Conservation (phyloP, 2,329 filamentous ascomycete species). For the Fusarium piperis region DNA sequence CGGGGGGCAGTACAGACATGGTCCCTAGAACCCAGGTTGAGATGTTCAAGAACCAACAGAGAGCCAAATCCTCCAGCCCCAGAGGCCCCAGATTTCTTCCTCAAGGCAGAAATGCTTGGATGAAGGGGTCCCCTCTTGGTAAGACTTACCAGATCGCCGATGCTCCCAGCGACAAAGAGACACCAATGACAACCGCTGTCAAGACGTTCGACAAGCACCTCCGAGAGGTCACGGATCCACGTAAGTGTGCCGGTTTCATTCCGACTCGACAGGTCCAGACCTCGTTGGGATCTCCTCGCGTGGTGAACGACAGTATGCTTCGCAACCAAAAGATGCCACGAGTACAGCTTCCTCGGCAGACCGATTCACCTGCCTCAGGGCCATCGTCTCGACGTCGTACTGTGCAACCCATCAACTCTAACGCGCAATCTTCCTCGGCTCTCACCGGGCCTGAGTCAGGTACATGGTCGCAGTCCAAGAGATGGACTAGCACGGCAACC, state of each 20-base stretch:
- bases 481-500: slow-evolving; percentile 50
- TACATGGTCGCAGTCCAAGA: slow-evolving; percentile 52
- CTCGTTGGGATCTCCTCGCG: neutral
- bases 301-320: neutral
- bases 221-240: slow-evolving; percentile 7
- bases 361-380: slow-evolving; percentile 1
- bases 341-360: neutral
- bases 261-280: slow-evolving; percentile 27
- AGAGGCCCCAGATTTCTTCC: slow-evolving; percentile 7
- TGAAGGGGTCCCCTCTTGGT: slow-evolving; percentile 22
- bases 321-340: neutral
- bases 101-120: slow-evolving; percentile 15
- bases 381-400: slow-evolving; percentile 18
- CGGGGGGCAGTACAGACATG: neutral
- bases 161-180: neutral
- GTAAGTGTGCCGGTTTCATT: slow-evolving; percentile 23
- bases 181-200: neutral
- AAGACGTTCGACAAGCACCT: slow-evolving; percentile 15
- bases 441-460: slow-evolving; percentile 31
- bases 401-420: slow-evolving; percentile 10
- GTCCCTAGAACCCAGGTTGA: slow-evolving; percentile 7
- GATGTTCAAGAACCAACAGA: slow-evolving; percentile 6
- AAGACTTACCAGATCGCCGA: slow-evolving; percentile 16
- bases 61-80: neutral
- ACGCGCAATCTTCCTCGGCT: slow-evolving; percentile 2